Percentiles rank a stretch among this genome's conserved stretches.
Conservation (phyloP, 2,329 filamentous ascomycete genomes). For the Scleromitrula shiraiana region DNA sequence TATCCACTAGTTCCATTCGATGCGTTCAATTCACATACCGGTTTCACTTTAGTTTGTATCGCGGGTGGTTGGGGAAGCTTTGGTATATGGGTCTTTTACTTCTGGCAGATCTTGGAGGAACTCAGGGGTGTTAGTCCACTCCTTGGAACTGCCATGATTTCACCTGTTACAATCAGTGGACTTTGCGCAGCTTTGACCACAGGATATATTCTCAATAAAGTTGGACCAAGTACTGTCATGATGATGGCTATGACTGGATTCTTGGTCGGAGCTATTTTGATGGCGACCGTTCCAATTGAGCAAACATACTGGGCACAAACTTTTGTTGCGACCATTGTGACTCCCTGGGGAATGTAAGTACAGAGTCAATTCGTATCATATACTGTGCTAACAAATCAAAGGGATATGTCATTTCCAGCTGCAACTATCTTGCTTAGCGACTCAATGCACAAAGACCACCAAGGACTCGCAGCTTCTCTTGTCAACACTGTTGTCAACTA, state of each 20-base stretch:
- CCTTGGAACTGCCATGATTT: constrained; percentile 25
- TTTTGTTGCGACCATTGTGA: constrained; percentile 51
- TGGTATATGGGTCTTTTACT: constrained; percentile 26
- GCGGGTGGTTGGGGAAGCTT: constrained; percentile 24
- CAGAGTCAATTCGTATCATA: not conserved
- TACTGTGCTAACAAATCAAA: not conserved
- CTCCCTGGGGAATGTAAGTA: constrained; percentile 36
- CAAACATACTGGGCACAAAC: constrained; percentile 54
- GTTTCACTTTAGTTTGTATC: constrained; percentile 36
- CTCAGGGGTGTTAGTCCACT: constrained; percentile 28
- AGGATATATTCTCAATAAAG: constrained; percentile 28
- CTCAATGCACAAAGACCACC: constrained; percentile 38
- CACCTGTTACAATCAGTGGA: constrained; percentile 25
- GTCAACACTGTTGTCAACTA: constrained; percentile 40
- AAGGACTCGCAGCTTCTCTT: constrained; percentile 43
- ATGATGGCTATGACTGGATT: constrained; percentile 32
- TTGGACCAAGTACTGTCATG: constrained; percentile 31
- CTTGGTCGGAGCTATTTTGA: constrained; percentile 30
- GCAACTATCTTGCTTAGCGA: constrained; percentile 48
- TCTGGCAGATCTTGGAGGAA: constrained; percentile 19
- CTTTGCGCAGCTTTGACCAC: constrained; percentile 30
- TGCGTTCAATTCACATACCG: constrained; percentile 39
- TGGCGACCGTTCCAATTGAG: constrained; percentile 18
- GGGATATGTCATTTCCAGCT: constrained; percentile 50
- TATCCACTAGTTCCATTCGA: constrained; percentile 51